phyloP scores from a whole-genome alignment of 2,329 filamentous ascomycete genomes.

The Dactylella cylindrospora region DNA sequence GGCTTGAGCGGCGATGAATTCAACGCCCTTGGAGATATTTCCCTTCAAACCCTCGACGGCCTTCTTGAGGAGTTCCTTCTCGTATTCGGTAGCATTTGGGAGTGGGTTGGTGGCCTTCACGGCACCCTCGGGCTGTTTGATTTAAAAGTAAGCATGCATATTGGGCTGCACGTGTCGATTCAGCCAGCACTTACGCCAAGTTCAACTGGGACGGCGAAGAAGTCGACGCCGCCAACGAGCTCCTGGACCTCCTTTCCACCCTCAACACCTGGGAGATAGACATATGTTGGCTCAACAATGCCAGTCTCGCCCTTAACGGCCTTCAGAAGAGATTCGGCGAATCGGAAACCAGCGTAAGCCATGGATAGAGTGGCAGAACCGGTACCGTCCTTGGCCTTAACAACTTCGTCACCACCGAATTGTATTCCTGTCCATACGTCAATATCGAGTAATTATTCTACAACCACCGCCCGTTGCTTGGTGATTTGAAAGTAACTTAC shows the following conservation, averaged over 20 bases:
- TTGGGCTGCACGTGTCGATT: constrained; percentile 13
- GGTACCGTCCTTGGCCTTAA: constrained; percentile 89
- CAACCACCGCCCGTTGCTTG: not conserved
- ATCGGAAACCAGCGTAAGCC: constrained; percentile 91
- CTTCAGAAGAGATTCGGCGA: constrained; percentile 87
- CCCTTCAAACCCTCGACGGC: constrained; percentile 76
- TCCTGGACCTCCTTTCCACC: constrained; percentile 85
- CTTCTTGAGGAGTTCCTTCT: constrained; percentile 81
- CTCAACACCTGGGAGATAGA: constrained; percentile 87
- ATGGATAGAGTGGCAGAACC: constrained; percentile 91
- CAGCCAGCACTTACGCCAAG: constrained; percentile 72
- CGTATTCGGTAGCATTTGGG: constrained; percentile 73
- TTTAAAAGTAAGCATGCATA: constrained; percentile 35
- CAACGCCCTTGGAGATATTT: constrained; percentile 92
- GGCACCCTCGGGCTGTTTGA: constrained; percentile 70
- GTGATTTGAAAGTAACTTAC: constrained; percentile 55
- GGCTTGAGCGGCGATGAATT: constrained; percentile 59
- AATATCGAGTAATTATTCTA: not conserved
- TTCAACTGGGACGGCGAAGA: constrained; percentile 94
- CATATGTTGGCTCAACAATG: constrained; percentile 89
- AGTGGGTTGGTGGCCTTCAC: constrained; percentile 84
- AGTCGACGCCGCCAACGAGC: constrained; percentile 76
- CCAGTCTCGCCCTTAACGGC: constrained; percentile 86
- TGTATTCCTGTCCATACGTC: constrained; percentile 65
- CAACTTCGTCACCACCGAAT: constrained; percentile 96